A percentile compares a stretch with the other conserved stretches of the same genome.
Conservation (phyloP, 371 early-diverging fungal genomes). For the Mucor circinelloides region DNA sequence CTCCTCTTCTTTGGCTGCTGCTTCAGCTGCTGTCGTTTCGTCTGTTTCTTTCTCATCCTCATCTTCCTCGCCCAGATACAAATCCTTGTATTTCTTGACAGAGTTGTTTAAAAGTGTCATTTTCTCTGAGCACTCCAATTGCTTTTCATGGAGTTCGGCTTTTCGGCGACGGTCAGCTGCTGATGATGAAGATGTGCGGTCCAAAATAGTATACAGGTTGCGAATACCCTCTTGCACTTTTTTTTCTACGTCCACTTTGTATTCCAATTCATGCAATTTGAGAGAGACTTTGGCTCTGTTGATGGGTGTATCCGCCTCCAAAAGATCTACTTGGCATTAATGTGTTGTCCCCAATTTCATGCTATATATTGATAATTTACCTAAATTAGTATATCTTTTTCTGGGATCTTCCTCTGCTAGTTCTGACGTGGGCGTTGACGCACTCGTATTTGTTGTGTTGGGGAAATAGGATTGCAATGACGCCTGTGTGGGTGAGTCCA, state of each 20-base stretch:
- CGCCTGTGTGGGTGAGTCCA: conserved; percentile 9
- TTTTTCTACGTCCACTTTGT: conserved; percentile 87
- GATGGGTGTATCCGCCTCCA: conserved; percentile 76
- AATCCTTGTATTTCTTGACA: conserved; percentile 78
- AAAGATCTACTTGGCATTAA: conserved; percentile 48
- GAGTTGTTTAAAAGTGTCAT: conserved; percentile 76
- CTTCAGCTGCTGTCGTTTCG: conserved; percentile 54
- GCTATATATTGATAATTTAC: conserved; percentile 24
- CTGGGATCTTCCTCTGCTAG: conserved; percentile 14
- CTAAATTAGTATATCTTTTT: conserved; percentile 49
- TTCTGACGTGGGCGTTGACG: neutral
- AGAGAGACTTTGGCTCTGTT: conserved; percentile 84
- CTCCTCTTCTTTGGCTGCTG: conserved; percentile 58
- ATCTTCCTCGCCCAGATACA: conserved; percentile 73
- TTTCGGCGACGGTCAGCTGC: conserved; percentile 56
- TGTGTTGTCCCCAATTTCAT: neutral
- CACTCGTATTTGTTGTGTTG: neutral
- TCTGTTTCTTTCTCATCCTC: conserved; percentile 63
- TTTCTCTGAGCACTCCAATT: conserved; percentile 77
- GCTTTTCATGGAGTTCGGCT: conserved; percentile 63
- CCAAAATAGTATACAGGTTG: conserved; percentile 46
- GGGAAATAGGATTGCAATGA: conserved; percentile 4
- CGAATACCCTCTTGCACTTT: conserved; percentile 77
- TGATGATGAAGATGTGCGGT: conserved; percentile 20
- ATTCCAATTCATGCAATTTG: conserved; percentile 79